phyloP scores from a whole-genome alignment of 352 stramenopile species.

The Globisporangium echinulatum region DNA sequence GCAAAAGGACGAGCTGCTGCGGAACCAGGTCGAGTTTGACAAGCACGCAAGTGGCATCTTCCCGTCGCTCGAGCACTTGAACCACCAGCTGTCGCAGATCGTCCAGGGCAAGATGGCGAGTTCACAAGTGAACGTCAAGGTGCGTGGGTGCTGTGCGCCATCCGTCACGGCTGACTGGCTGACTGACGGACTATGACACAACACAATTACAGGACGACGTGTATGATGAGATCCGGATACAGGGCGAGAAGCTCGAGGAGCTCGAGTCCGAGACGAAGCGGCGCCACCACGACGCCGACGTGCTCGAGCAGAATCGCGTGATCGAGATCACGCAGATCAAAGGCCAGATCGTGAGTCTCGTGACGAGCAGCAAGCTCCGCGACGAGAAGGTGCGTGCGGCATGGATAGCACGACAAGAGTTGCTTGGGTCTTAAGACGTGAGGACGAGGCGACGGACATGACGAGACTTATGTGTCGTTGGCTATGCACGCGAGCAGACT shows the following conservation, averaged over 20 bases:
- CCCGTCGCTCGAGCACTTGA: conserved; percentile 69
- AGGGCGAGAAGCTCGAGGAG: conserved; percentile 68
- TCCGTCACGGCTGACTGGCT: too few species aligned
- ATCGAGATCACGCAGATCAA: conserved; percentile 77
- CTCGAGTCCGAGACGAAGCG: conserved; percentile 63
- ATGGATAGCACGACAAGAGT: too few species aligned
- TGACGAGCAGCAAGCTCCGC: conserved; percentile 54
- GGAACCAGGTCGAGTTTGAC: conserved; percentile 76
- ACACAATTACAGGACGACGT: conserved; percentile 34
- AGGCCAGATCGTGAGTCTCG: conserved; percentile 59
- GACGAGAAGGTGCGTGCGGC: conserved; percentile 43
- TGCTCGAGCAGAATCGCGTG: conserved; percentile 64
- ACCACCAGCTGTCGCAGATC: conserved; percentile 72
- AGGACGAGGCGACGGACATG: background rate
- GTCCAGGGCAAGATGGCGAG: conserved; percentile 58
- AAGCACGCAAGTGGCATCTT: conserved; percentile 83
- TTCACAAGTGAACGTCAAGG: conserved; percentile 45
- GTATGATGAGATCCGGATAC: conserved; percentile 62
- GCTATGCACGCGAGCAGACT: conserved; percentile 6
- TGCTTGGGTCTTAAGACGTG: too few species aligned
- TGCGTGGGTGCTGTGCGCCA: background rate
- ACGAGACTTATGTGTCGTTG: background rate
- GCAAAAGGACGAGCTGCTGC: conserved; percentile 67
- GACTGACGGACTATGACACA: background rate
- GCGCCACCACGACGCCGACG: conserved; percentile 66